phyloP scores from a whole-genome alignment of 2,329 filamentous ascomycete genomes.

The Cladosporium velox region DNA sequence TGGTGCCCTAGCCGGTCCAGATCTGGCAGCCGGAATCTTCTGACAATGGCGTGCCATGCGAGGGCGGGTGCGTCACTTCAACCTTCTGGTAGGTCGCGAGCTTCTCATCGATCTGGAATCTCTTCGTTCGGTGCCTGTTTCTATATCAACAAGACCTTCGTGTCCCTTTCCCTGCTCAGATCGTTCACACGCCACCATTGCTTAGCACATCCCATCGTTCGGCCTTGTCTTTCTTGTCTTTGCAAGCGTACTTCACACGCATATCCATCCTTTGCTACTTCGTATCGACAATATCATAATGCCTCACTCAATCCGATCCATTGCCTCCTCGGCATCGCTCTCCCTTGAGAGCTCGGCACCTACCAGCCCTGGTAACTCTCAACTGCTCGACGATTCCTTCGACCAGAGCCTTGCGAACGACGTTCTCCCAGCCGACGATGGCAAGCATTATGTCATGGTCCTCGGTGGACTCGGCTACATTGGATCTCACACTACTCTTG shows the following conservation, averaged over 20 bases:
- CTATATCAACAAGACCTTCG: slow-evolving; percentile 17
- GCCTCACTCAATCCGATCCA: slow-evolving; percentile 22
- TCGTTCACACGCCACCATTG: slow-evolving; percentile 15
- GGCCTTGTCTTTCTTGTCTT: slow-evolving; percentile 2
- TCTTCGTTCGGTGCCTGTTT: background rate
- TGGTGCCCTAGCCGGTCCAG: slow-evolving; percentile 18
- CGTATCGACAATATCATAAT: slow-evolving; percentile 1
- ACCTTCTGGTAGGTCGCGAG: slow-evolving; percentile 10
- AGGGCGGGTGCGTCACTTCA: slow-evolving; percentile 11
- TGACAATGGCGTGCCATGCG: slow-evolving; percentile 17
- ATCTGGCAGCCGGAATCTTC: slow-evolving; percentile 13
- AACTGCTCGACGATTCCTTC: slow-evolving; percentile 2
- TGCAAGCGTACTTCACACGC: background rate
- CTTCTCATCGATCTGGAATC: slow-evolving; percentile 13
- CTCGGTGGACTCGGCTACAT: slow-evolving; percentile 59
- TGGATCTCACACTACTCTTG: slow-evolving; percentile 57
- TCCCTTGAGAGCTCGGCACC: slow-evolving; percentile 21
- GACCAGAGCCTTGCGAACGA: slow-evolving; percentile 7
- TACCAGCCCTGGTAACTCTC: slow-evolving; percentile 5
- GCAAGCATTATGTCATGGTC: slow-evolving; percentile 49
- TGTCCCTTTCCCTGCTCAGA: slow-evolving; percentile 9
- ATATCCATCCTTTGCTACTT: background rate
- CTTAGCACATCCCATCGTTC: slow-evolving; percentile 12
- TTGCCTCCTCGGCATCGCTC: slow-evolving; percentile 17
- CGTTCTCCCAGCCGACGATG: slow-evolving; percentile 20